Conservation (phyloP, 768 basidiomycete genomes). For the Russula earlei region DNA sequence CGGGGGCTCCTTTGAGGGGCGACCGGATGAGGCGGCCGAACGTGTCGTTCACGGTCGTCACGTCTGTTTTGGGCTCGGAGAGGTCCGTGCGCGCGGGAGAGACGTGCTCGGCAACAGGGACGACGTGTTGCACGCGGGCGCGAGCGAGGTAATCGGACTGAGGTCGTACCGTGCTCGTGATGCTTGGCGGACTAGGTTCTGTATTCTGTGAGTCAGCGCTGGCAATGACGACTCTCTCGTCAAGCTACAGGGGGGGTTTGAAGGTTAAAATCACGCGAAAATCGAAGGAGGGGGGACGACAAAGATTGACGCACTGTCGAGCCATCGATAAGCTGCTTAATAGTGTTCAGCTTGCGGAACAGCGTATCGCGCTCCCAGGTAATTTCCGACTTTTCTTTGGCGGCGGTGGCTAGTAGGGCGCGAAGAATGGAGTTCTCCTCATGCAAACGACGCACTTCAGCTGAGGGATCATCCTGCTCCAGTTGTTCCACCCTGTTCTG, state of each 20-base stretch:
- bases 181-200: background rate
- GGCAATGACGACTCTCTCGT: background rate
- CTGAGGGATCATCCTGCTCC: conserved; percentile 24
- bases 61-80: conserved; percentile 11
- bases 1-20: background rate
- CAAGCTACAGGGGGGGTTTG: background rate
- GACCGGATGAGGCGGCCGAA: conserved; percentile 2
- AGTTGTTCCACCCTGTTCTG: conserved; percentile 30
- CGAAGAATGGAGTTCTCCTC: conserved; percentile 14
- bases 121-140: background rate
- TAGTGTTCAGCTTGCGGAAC: conserved; percentile 4
- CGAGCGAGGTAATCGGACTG: background rate
- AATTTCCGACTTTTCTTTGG: conserved; percentile 6
- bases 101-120: background rate
- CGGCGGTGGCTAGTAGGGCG: conserved; percentile 1
- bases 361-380: conserved; percentile 11
- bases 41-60: conserved; percentile 1
- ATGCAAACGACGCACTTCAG: conserved; percentile 10
- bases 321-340: conserved; percentile 5
- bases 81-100: background rate
- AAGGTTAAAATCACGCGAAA: background rate
- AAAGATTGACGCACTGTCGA: background rate
- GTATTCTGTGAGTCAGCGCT: background rate
- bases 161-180: background rate
- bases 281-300: background rate